Percentiles rank a stretch among this genome's conserved stretches.
Evolutionary conservation across 352 stramenopile species (phyloP).

Genomic region (Globisporangium mamillatum): DNA sequence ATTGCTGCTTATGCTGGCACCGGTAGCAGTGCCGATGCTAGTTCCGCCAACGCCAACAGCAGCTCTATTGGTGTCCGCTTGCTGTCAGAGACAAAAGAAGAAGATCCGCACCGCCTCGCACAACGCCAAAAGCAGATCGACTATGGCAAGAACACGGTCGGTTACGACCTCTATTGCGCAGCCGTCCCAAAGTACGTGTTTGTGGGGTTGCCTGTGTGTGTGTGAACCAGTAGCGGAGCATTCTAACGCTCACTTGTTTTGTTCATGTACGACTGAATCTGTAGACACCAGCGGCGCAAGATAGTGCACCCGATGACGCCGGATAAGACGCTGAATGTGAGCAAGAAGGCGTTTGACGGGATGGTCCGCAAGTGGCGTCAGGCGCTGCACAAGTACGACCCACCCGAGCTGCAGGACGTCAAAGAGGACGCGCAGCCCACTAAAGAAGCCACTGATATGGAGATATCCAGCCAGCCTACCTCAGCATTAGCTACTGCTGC

Average conservation of each 20-base stretch:
- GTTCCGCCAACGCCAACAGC: neutral
- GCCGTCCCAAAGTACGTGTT: constrained; percentile 46
- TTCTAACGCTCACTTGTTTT: neutral
- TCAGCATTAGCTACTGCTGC: neutral
- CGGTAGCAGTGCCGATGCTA: neutral
- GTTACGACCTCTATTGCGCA: constrained; percentile 85
- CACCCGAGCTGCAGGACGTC: constrained; percentile 44
- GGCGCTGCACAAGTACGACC: constrained; percentile 79
- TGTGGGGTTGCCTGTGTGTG: neutral
- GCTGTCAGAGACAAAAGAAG: constrained; percentile 64
- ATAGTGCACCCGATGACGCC: constrained; percentile 73
- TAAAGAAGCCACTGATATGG: neutral
- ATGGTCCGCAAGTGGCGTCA: constrained; percentile 78
- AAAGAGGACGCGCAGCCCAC: constrained; percentile 5
- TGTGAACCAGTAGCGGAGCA: no score
- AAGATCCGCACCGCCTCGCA: constrained; percentile 71
- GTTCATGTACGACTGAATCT: neutral
- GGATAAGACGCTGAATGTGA: constrained; percentile 68
- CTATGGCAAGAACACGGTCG: constrained; percentile 91
- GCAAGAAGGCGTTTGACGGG: constrained; percentile 84
- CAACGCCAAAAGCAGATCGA: constrained; percentile 93
- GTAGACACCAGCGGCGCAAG: constrained; percentile 41
- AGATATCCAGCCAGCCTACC: neutral
- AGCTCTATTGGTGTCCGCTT: constrained; percentile 32
- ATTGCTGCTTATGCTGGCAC: neutral